Evolutionary conservation across 139 green algal genomes (phyloP), one percentile per base, ranked within the genome.

Genomic region (Volvox reticuliferus): DNA sequence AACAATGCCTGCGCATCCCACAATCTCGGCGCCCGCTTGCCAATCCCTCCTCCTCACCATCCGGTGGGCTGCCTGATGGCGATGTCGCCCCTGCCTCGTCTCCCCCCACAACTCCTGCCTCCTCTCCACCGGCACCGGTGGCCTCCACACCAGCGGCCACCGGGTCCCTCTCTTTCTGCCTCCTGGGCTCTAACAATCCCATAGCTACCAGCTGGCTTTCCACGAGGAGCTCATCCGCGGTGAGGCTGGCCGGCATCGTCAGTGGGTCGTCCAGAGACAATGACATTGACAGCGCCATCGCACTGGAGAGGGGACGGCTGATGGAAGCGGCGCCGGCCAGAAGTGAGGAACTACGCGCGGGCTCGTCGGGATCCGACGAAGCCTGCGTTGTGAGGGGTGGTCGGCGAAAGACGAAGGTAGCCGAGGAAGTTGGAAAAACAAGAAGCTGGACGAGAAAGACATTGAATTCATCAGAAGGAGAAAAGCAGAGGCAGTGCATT

Each of bases 141-240:
- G 30, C 65, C 12, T 75, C 32, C 35, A 21, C 82, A 5, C 12
- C 35, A 26, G 82, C 83, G 5, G 13, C 19, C 26, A 22, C 19
- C 37, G 36, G 67, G 20, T 37, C 65, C 22, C 83, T 28, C n/a
- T 61, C 77, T 36, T 83, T 83, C 44, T 35, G 79, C 37, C 88
- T 77, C 28, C 85, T 44, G 69, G 91, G 69, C 78, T 94, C 92
- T 22, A 94, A 69, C 88, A 93, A 63, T 14, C 90, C 90, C 73
- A 93, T 67, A 12, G 92, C 90, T 35, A 92, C 87, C 55, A 93
- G 78, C 92, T 94, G 90, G 71, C 82, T 91, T 62, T 92, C 90
- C 9, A 91, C 92, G 28, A 92, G 61, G 78, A 93, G 79, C 83
- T 93, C 90, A 20, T 91, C 87, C 1, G 88, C 79, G 18, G 55